Conservation (phyloP, 2,329 filamentous ascomycete genomes). For the Alternaria panax region DNA sequence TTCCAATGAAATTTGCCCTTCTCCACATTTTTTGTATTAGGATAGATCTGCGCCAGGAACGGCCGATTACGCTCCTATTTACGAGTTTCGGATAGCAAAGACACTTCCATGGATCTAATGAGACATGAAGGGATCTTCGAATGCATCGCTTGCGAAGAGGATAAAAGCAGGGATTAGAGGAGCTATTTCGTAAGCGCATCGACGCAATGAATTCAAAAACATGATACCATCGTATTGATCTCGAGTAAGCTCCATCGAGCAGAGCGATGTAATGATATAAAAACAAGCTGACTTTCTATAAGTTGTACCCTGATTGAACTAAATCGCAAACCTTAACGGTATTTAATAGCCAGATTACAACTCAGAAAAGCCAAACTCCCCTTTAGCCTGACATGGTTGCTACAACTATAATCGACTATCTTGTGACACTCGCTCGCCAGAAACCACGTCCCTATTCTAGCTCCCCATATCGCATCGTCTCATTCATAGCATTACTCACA, state of each 20-base stretch:
- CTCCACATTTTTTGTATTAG: not conserved
- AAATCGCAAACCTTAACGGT: not conserved
- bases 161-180: not conserved
- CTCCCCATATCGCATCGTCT: not conserved
- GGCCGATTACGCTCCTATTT: not conserved
- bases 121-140: not conserved
- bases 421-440: not conserved
- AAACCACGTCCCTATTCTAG: not conserved
- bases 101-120: not conserved
- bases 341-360: not conserved
- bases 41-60: not conserved
- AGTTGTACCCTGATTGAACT: not conserved
- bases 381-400: not conserved
- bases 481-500: too few relatives aligned
- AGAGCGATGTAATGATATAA: not conserved
- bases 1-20: not conserved
- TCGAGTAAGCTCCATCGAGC: not conserved
- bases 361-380: not conserved
- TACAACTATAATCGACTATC: not conserved
- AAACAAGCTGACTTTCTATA: not conserved
- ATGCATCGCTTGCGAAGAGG: not conserved
- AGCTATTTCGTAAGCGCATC: not conserved
- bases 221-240: not conserved
- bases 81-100: not conserved
- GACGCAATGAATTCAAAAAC: constrained; percentile 1